phyloP scores from a whole-genome alignment of 1,284 basidiomycete species.

The Malassezia slooffiae region DNA sequence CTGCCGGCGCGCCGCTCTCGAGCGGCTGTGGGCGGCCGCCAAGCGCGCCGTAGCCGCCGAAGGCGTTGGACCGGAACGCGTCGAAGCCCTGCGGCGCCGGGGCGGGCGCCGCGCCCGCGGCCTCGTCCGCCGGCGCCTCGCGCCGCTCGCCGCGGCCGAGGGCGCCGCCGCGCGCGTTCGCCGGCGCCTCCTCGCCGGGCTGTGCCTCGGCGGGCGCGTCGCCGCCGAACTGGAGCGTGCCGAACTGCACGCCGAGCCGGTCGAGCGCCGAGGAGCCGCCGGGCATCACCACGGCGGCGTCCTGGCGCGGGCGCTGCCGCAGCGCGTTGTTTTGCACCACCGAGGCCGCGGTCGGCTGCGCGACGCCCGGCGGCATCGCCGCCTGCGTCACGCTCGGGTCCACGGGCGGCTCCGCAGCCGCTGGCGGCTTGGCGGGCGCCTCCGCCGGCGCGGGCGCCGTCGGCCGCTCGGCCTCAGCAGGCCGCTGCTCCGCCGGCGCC shows the following conservation, averaged over 20 bases:
- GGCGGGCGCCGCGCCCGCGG: neutral
- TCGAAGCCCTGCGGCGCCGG: conserved; percentile 3
- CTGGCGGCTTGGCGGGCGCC: neutral
- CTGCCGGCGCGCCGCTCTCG: neutral
- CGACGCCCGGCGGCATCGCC: neutral
- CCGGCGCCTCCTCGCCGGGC: neutral
- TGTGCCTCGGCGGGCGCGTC: conserved; percentile 1
- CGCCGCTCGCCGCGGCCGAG: neutral
- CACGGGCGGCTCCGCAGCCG: neutral
- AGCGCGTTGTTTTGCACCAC: neutral
- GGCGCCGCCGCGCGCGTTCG: neutral
- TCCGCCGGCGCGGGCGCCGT: conserved; percentile 5
- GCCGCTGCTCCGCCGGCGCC: neutral
- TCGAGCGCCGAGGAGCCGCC: conserved; percentile 36
- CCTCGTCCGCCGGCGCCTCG: neutral
- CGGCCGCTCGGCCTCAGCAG: conserved; percentile 8
- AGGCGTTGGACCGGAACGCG: conserved; percentile 10
- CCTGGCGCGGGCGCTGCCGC: conserved; percentile 35
- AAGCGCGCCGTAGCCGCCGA: neutral
- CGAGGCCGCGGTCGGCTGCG: neutral
- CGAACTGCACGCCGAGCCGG: conserved; percentile 43
- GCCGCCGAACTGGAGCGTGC: conserved; percentile 38
- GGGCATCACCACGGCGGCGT: conserved; percentile 42
- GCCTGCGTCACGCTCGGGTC: conserved; percentile 2
- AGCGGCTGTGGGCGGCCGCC: neutral